Conservation (phyloP, 345 rosid species). For the Stellera chamaejasme region DNA sequence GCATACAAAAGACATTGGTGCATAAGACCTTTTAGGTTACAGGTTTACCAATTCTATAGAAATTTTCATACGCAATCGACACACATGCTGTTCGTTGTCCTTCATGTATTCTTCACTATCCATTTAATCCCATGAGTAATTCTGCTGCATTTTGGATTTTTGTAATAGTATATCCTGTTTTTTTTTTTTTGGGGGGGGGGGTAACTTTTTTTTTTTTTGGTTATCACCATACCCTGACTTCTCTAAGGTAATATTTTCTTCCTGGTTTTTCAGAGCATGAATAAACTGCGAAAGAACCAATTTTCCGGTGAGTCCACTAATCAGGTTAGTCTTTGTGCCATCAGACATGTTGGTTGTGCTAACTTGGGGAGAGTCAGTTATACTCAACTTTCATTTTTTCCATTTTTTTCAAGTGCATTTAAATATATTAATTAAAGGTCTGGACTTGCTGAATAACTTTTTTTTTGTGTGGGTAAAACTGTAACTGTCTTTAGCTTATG, state of each 20-base stretch:
- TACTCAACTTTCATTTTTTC: neutral
- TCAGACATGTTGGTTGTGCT: neutral
- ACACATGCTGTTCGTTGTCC: too few relatives aligned
- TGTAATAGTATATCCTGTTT: too few relatives aligned
- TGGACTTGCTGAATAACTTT: too few relatives aligned
- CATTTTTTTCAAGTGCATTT: neutral
- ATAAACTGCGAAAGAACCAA: conserved; percentile 20
- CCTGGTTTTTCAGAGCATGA: conserved; percentile 39
- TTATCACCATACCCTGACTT: neutral
- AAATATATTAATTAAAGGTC: neutral
- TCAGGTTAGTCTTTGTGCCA: conserved; percentile 25
- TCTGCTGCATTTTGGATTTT: neutral
- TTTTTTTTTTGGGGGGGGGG: too few relatives aligned
- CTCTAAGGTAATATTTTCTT: neutral
- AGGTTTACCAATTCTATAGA: neutral
- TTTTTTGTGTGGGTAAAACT: too few relatives aligned
- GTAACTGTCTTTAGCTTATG: too few relatives aligned
- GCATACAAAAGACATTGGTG: too few relatives aligned
- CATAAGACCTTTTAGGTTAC: too few relatives aligned
- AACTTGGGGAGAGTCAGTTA: neutral
- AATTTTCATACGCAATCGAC: too few relatives aligned
- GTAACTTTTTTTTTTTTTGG: too few relatives aligned
- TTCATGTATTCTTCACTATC: too few relatives aligned
- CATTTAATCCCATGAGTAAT: too few relatives aligned
- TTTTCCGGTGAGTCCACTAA: conserved; percentile 15